Evolutionary conservation across 2,329 filamentous ascomycete genomes (phyloP).

Genomic region (Pyrenophora teres): DNA sequence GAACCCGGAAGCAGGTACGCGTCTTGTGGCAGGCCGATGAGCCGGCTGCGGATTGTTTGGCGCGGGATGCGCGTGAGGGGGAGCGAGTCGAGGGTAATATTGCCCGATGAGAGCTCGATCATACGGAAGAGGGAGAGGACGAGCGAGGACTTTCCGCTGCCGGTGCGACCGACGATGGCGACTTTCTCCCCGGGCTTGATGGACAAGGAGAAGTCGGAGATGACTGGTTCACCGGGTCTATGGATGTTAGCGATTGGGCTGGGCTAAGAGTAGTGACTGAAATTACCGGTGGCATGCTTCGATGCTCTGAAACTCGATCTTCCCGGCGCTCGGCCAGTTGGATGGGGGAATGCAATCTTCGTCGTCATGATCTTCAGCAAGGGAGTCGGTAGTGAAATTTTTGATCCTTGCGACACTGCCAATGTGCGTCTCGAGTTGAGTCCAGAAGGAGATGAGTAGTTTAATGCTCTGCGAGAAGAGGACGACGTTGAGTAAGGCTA

Average conservation of each 20-base stretch:
- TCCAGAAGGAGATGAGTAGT: conserved; percentile 59
- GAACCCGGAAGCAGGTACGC: conserved; percentile 56
- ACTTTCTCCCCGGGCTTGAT: conserved; percentile 56
- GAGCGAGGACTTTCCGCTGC: conserved; percentile 59
- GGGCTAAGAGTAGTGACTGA: neutral
- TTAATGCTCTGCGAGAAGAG: conserved; percentile 59
- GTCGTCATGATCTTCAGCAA: conserved; percentile 58
- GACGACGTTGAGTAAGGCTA: conserved; percentile 60
- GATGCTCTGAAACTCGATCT: conserved; percentile 52
- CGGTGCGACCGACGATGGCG: conserved; percentile 60
- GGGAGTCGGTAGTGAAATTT: conserved; percentile 54
- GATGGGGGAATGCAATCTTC: conserved; percentile 50
- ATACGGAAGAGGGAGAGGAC: conserved; percentile 57
- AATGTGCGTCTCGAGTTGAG: conserved; percentile 62
- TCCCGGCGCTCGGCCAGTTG: conserved; percentile 52
- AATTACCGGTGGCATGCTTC: conserved; percentile 52
- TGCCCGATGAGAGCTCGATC: conserved; percentile 51
- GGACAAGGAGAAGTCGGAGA: conserved; percentile 54
- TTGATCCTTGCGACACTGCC: conserved; percentile 62
- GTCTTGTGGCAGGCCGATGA: conserved; percentile 59
- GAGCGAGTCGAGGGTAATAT: conserved; percentile 54
- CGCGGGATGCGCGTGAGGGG: conserved; percentile 53
- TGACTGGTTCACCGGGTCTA: conserved; percentile 43
- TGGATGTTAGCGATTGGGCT: neutral
- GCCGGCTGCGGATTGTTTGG: conserved; percentile 52